A percentile compares a stretch with the other conserved stretches of the same genome.
Conservation (phyloP, 2,329 filamentous ascomycete genomes). For the Aspergillus piperis region DNA sequence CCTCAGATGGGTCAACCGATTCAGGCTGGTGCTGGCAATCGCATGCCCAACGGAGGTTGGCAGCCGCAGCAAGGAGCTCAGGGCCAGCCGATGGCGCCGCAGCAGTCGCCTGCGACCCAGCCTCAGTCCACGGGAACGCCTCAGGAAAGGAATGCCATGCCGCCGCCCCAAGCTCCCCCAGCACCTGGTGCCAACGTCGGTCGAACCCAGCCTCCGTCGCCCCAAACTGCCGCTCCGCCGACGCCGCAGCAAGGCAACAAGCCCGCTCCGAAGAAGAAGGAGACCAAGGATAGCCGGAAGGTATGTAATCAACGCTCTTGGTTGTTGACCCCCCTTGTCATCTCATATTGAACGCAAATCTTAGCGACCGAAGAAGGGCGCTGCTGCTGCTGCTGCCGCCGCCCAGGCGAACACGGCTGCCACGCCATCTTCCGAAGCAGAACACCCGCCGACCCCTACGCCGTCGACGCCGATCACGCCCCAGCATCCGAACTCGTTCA, state of each 20-base stretch:
- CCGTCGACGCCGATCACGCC: constrained; percentile 53
- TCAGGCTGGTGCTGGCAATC: constrained; percentile 37
- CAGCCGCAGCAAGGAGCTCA: constrained; percentile 40
- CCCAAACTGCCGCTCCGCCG: constrained; percentile 56
- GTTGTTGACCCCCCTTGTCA: background rate
- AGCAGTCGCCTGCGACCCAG: constrained; percentile 46
- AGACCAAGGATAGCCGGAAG: constrained; percentile 55
- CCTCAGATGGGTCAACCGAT: constrained; percentile 49
- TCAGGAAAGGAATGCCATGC: constrained; percentile 58
- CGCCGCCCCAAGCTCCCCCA: constrained; percentile 50
- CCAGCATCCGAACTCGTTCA: constrained; percentile 49
- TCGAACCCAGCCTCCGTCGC: constrained; percentile 47
- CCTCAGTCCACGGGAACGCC: constrained; percentile 57
- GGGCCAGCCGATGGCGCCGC: constrained; percentile 50
- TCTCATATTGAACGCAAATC: constrained; percentile 21
- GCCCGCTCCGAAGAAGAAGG: constrained; percentile 62
- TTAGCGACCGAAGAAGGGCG: constrained; percentile 45
- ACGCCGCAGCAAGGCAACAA: constrained; percentile 63
- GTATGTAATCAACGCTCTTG: constrained; percentile 36
- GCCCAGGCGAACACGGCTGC: constrained; percentile 43
- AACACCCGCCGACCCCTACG: constrained; percentile 50
- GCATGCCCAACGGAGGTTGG: constrained; percentile 46
- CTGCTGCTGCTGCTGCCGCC: constrained; percentile 31
- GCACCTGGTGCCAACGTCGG: constrained; percentile 41
- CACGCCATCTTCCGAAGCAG: constrained; percentile 48